Conservation (phyloP, 1,139 yeast genomes). For the Yamadazyma conglobata region DNA sequence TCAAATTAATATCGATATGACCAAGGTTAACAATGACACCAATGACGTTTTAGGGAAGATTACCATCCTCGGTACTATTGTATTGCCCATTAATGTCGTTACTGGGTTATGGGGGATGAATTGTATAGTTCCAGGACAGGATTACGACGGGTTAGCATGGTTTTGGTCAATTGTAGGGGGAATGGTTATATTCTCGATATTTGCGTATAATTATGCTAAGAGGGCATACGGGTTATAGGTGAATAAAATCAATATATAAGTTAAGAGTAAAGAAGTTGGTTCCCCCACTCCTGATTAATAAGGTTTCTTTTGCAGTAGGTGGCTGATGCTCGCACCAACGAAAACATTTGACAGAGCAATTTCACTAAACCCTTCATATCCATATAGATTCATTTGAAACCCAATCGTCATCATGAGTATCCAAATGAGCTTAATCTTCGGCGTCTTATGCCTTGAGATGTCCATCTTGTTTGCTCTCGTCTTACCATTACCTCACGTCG, state of each 20-base stretch:
- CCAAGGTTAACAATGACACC: conserved; percentile 94
- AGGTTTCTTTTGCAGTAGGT: too few species aligned
- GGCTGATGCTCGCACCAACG: too few species aligned
- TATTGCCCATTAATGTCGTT: conserved; percentile 87
- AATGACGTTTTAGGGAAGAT: conserved; percentile 93
- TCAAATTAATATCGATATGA: conserved; percentile 95
- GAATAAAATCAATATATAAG: background rate
- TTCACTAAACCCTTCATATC: too few species aligned
- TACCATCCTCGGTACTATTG: conserved; percentile 91
- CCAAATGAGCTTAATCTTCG: conserved; percentile 43
- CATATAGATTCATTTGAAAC: too few species aligned
- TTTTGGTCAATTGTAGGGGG: conserved; percentile 50
- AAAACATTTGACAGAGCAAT: too few species aligned
- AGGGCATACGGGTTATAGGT: conserved; percentile 38
- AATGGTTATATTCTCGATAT: conserved; percentile 35
- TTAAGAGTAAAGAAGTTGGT: too few species aligned
- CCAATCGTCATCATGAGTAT: conserved; percentile 34
- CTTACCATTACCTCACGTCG: conserved; percentile 57
- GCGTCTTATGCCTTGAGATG: conserved; percentile 55
- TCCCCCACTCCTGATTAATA: too few species aligned
- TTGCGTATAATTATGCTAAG: conserved; percentile 43
- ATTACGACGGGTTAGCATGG: conserved; percentile 70
- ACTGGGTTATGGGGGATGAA: conserved; percentile 99
- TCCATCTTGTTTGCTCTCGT: conserved; percentile 47
- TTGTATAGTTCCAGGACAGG: conserved; percentile 93